phyloP scores from a whole-genome alignment of 495 filamentous ascomycete species.

The Clavariopsis aquatica region DNA sequence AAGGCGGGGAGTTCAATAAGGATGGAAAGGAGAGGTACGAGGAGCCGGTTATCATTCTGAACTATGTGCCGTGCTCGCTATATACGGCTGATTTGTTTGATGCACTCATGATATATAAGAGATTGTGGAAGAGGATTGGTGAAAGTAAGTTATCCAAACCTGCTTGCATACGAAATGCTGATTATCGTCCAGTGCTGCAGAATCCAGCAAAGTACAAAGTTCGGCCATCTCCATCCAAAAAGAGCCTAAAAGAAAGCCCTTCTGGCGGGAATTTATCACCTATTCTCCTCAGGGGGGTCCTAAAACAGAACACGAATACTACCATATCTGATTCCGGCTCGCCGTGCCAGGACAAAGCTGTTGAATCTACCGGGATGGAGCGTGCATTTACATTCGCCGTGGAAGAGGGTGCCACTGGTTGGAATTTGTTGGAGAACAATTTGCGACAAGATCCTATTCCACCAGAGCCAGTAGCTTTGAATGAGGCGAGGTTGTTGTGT shows the following conservation, averaged over 20 bases:
- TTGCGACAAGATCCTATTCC: constrained; percentile 24
- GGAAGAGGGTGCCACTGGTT: constrained; percentile 23
- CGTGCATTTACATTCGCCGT: constrained; percentile 32
- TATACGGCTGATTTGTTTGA: constrained; percentile 46
- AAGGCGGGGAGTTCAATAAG: constrained; percentile 27
- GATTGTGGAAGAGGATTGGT: constrained; percentile 38
- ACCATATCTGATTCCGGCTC: background rate
- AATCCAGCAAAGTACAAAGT: constrained; percentile 31
- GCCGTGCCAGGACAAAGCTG: constrained; percentile 18
- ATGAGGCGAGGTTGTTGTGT: constrained; percentile 36
- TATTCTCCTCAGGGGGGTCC: background rate
- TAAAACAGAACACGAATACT: constrained; percentile 3
- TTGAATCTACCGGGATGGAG: constrained; percentile 17
- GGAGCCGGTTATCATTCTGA: constrained; percentile 40
- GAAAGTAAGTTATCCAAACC: constrained; percentile 24
- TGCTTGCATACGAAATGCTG: background rate
- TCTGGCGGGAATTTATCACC: constrained; percentile 6
- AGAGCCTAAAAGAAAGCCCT: constrained; percentile 6
- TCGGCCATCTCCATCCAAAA: constrained; percentile 2
- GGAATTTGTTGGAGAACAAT: constrained; percentile 32
- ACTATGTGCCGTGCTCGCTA: constrained; percentile 43
- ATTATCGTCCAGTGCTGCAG: constrained; percentile 26
- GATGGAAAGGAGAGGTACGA: constrained; percentile 32
- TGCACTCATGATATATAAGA: constrained; percentile 44
- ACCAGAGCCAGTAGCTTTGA: constrained; percentile 34